A percentile compares a stretch with the other conserved stretches of the same genome.
phyloP scores from a whole-genome alignment of 2,329 filamentous ascomycete species.

The Ascochyta lentis region DNA sequence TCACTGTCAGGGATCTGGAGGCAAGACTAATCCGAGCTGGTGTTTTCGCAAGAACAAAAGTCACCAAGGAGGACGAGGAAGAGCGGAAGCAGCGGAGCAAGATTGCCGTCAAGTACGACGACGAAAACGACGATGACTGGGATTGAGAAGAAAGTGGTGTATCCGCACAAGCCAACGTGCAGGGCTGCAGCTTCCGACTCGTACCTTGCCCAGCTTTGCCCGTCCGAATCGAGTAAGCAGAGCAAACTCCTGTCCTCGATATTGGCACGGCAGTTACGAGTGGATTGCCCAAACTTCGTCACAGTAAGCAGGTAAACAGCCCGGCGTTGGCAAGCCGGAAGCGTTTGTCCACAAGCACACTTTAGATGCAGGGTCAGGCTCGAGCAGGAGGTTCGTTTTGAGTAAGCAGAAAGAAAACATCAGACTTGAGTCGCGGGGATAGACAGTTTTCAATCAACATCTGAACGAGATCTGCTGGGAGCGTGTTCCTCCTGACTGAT shows the following conservation, averaged over 20 bases:
- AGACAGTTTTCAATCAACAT: neutral
- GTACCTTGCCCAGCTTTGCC: neutral
- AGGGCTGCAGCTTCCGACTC: neutral
- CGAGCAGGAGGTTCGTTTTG: too few species aligned
- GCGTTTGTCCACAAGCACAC: too few species aligned
- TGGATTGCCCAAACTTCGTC: neutral
- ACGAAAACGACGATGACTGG: conserved; percentile 61
- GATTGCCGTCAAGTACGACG: conserved; percentile 43
- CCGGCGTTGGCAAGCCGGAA: neutral
- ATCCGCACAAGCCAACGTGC: neutral
- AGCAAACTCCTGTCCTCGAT: neutral
- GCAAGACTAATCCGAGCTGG: conserved; percentile 58
- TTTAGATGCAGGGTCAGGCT: too few species aligned
- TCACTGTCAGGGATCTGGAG: conserved; percentile 63
- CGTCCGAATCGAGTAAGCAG: too few species aligned
- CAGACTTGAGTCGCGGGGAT: neutral
- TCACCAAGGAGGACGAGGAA: conserved; percentile 53
- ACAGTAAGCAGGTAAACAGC: neutral
- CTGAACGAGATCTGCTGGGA: neutral
- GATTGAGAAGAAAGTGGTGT: conserved; percentile 41
- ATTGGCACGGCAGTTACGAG: neutral
- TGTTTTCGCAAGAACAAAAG: conserved; percentile 61
- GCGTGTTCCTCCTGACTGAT: neutral
- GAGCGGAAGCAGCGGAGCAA: conserved; percentile 38
- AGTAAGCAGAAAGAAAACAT: neutral